Evolutionary conservation across 1,284 basidiomycete genomes (phyloP), one percentile per base, ranked within the genome.

Genomic region (Macrocystidia cucumis): DNA sequence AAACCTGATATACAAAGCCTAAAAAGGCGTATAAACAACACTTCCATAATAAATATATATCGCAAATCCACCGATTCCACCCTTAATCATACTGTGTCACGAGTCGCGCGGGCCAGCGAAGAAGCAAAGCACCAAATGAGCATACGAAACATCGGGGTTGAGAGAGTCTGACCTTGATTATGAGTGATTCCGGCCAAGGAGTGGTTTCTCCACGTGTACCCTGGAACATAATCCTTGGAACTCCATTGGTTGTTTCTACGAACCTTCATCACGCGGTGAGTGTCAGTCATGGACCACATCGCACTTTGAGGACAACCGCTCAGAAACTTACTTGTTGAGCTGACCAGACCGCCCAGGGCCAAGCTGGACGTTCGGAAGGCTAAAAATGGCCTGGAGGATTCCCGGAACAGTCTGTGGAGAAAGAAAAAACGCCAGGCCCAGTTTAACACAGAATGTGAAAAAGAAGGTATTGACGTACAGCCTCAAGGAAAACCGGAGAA

Each of bases 361-460:
- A 14, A 69, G 57, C 36, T 57, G 52, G 17, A 81, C 26, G 27
- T 66, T 57, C 36, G 62, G 62, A 29, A 77, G 54, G 14, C 52
- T 54, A 41, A 82, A 69, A 20, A 80, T 64, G 9, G 58, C 55
- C 3, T 62, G 60, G 11, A 79, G 53, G 9, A 76, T 60, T 16
- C 52, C 46, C 4, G 69, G 64, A 14, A 65, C 57, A 34, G 58
- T 59, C 63, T 66, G 33, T 20, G 36, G 5, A 21, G 13, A 19
- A 14, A 23, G 16, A 29, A 27, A 37, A 39, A 18, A 29, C 18
- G 23, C 12, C 23, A 25, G 12, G 8, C 29, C n/a, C n/a, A n/a
- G n/a, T n/a, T n/a, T n/a, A n/a, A n/a, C n/a, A n/a, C n/a, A n/a
- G n/a, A n/a, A n/a, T n/a, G n/a, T n/a, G n/a, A n/a, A n/a, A n/a